These are phyloP conservation scores for Dendrocalamus sinicus DNA, from an alignment of 176 grass and related monocot genomes.

Conservation along the genomic window DNA sequence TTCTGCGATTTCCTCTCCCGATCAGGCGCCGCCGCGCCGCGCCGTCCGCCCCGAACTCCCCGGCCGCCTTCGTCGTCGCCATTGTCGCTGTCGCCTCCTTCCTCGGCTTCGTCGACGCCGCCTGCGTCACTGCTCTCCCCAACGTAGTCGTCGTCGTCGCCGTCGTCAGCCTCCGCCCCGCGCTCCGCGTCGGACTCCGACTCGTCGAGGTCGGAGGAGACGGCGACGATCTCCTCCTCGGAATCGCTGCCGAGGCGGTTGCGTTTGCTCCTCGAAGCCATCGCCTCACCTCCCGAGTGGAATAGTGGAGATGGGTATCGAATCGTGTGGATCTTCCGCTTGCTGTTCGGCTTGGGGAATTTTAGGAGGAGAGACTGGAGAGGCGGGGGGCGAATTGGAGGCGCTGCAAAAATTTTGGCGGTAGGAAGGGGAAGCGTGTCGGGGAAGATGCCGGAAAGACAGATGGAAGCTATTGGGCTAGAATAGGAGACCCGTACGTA, in stretches of 20 bases:
- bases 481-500: neutral
- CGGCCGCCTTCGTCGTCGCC: constrained; percentile 18
- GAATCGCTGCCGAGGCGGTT: constrained; percentile 16
- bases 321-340: constrained; percentile 18
- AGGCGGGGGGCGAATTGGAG: constrained; percentile 15
- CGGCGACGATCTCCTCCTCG: constrained; percentile 45
- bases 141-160: constrained; percentile 59
- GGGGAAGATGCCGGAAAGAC: constrained; percentile 26
- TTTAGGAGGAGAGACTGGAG: constrained; percentile 3
- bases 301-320: constrained; percentile 30
- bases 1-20: constrained; percentile 82
- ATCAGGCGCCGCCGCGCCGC: constrained; percentile 33
- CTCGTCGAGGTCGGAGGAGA: constrained; percentile 55
- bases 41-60: constrained; percentile 23
- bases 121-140: constrained; percentile 47
- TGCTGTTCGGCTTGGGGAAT: constrained; percentile 25
- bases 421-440: constrained; percentile 4
- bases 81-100: constrained; percentile 38
- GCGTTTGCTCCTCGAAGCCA: constrained; percentile 49
- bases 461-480: neutral
- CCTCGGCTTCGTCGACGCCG: constrained; percentile 39
- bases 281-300: constrained; percentile 30
- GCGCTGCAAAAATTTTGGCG: constrained; percentile 57
- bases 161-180: constrained; percentile 45
- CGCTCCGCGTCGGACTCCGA: constrained; percentile 41